phyloP scores from a whole-genome alignment of 192 early-diverging fungal species.

The Globomyces pollinis-pini region DNA sequence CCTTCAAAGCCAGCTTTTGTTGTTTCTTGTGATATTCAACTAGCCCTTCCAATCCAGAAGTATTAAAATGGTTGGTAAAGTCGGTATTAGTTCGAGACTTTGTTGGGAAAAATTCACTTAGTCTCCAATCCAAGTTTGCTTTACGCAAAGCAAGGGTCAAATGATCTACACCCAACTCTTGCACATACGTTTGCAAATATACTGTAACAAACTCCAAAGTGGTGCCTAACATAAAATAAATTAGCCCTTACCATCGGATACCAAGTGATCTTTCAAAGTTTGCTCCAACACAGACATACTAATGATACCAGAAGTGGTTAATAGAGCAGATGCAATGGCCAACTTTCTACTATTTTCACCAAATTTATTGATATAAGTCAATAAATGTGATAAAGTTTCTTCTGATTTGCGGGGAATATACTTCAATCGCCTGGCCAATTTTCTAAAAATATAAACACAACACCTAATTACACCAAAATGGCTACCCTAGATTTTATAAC shows the following conservation, averaged over 20 bases:
- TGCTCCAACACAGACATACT: slow-evolving; percentile 63
- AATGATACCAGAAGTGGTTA: slow-evolving; percentile 62
- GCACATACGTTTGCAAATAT: slow-evolving; percentile 72
- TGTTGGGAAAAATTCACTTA: slow-evolving; percentile 87
- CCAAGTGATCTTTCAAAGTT: slow-evolving; percentile 88
- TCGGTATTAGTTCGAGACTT: slow-evolving; percentile 83
- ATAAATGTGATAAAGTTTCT: slow-evolving; percentile 73
- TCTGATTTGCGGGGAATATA: slow-evolving; percentile 83
- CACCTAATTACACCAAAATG: slow-evolving; percentile 52
- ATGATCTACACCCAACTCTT: slow-evolving; percentile 69
- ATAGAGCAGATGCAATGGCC: slow-evolving; percentile 65
- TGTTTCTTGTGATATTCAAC: slow-evolving; percentile 73
- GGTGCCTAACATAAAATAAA: slow-evolving; percentile 40
- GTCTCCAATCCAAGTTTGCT: slow-evolving; percentile 62
- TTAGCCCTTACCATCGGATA: slow-evolving; percentile 68
- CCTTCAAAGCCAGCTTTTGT: slow-evolving; percentile 59
- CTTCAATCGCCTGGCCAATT: slow-evolving; percentile 89
- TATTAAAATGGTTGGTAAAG: slow-evolving; percentile 87
- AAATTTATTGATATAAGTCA: slow-evolving; percentile 90
- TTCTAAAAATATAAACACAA: slow-evolving; percentile 33
- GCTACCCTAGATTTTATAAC: slow-evolving; percentile 70
- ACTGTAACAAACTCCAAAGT: slow-evolving; percentile 76
- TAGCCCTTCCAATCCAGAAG: slow-evolving; percentile 81
- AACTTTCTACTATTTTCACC: slow-evolving; percentile 71
- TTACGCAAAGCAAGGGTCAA: slow-evolving; percentile 62